phyloP scores from a whole-genome alignment of 2,329 filamentous ascomycete species.

The Xylaria hypoxylon region DNA sequence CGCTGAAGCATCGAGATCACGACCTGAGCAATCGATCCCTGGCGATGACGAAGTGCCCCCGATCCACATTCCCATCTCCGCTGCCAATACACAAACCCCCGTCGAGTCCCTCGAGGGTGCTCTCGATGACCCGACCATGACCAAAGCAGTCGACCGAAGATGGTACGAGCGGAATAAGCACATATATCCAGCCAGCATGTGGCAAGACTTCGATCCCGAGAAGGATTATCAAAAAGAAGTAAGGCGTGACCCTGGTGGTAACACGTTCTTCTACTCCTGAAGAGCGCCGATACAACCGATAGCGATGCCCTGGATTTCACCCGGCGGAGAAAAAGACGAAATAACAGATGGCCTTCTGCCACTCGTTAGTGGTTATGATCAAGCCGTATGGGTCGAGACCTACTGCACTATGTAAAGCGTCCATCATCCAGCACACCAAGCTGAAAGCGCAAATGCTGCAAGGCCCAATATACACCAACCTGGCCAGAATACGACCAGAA shows the following conservation, averaged over 20 bases:
- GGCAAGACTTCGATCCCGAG: slow-evolving; percentile 93
- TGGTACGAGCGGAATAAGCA: slow-evolving; percentile 99
- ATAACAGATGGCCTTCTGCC: neutral
- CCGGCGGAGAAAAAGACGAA: neutral
- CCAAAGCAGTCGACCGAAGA: slow-evolving; percentile 93
- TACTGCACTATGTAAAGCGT: neutral
- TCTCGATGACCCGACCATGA: slow-evolving; percentile 80
- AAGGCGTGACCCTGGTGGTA: slow-evolving; percentile 86
- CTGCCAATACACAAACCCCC: slow-evolving; percentile 56
- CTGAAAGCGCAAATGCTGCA: slow-evolving; percentile 51
- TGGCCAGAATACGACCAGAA: slow-evolving; percentile 67
- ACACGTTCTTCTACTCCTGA: slow-evolving; percentile 87
- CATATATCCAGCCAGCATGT: slow-evolving; percentile 95
- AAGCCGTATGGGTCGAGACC: neutral
- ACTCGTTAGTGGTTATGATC: neutral
- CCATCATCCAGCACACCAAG: slow-evolving; percentile 50
- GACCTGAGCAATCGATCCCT: slow-evolving; percentile 32
- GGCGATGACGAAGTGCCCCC: slow-evolving; percentile 49
- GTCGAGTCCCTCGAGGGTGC: slow-evolving; percentile 77
- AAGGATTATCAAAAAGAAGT: slow-evolving; percentile 84
- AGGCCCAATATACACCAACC: slow-evolving; percentile 64
- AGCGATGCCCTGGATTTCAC: slow-evolving; percentile 4
- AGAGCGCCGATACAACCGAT: neutral
- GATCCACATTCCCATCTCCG: slow-evolving; percentile 54
- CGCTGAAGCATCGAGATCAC: slow-evolving; percentile 57